Evolutionary conservation across 148 eudicot species (phyloP), one percentile per base, ranked within the genome.

Genomic region (Nepenthes mirabilis): DNA sequence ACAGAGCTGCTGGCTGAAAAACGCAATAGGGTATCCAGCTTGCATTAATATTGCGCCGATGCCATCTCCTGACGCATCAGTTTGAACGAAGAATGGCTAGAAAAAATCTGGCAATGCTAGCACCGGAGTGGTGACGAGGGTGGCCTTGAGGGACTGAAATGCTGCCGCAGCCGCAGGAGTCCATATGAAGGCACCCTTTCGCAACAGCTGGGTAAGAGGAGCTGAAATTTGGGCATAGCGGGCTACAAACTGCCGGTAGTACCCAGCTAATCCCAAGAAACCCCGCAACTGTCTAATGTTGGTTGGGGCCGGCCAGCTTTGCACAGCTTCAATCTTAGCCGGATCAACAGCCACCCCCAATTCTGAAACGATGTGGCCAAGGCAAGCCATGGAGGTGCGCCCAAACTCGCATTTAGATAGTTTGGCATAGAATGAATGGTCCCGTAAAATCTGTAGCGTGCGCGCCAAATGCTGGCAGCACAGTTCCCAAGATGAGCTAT

Each of bases 41-140:
- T 60, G 63, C 63, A 60, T 60, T 1, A 60, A 11, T 0, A 60
- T 36, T 23, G 6, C 63, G 0, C 63, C 63, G 1, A 60, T 60
- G 6, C 63, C 63, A 37, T 14, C 1, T 0, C 11, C 11, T 0
- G 35, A n/a, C 4, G 63, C 63, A 37, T 60, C 63, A 0, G 36
- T 60, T 11, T 47, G 36, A 3, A 60, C 52, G 2, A 60, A 1
- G 5, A 47, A 60, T 14, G 52, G 36, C 2, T 6, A 11, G 4
- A 13, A n/a, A 47, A 60, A 60, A 7, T 47, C 37, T 0, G 63
- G 63, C 0, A 60, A n/a, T 1, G 53, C 63, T 0, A 45, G n/a
- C 0, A 60, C 63, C 0, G 63, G 63, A 0, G 63, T 1, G 1
- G 36, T 14, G n/a, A 2, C 23, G 2, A 60, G 52, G 4, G 63